Percentiles rank a stretch among this genome's conserved stretches.
These are phyloP conservation scores for Lentinula sp. DNA, from an alignment of 768 basidiomycete genomes.

Conservation along the genomic window DNA sequence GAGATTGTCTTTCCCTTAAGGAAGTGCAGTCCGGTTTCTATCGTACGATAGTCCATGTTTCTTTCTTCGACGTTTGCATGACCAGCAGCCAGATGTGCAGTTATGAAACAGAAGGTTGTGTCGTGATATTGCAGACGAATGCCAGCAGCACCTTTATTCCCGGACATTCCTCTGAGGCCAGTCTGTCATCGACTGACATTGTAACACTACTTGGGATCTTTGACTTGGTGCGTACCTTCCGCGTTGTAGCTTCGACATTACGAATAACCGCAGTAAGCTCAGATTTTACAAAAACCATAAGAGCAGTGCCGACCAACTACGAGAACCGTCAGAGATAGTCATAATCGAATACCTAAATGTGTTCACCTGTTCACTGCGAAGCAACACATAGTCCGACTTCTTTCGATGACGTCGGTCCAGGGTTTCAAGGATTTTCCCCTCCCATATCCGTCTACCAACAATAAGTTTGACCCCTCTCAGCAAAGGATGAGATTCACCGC, in stretches of 20 bases:
- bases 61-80: constrained; percentile 86
- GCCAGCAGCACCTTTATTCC: constrained; percentile 94
- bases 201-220: background rate
- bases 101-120: constrained; percentile 91
- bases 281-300: constrained; percentile 78
- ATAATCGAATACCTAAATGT: background rate
- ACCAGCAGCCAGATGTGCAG: constrained; percentile 95
- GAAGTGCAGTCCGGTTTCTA: constrained; percentile 79
- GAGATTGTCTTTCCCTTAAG: constrained; percentile 82
- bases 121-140: constrained; percentile 90
- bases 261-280: constrained; percentile 75
- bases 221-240: constrained; percentile 55
- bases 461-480: background rate
- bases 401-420: constrained; percentile 67
- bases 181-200: constrained; percentile 39
- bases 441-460: constrained; percentile 75
- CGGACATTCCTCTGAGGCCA: constrained; percentile 90
- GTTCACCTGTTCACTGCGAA: constrained; percentile 86
- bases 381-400: constrained; percentile 70
- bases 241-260: constrained; percentile 86
- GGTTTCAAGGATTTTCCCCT: constrained; percentile 71
- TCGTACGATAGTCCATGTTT: constrained; percentile 89
- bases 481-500: constrained; percentile 37
- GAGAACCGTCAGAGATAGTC: constrained; percentile 8
- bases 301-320: constrained; percentile 91